These are phyloP conservation scores for Shiraia bambusicola DNA, from an alignment of 2,329 filamentous ascomycete genomes.

Conservation along the genomic window DNA sequence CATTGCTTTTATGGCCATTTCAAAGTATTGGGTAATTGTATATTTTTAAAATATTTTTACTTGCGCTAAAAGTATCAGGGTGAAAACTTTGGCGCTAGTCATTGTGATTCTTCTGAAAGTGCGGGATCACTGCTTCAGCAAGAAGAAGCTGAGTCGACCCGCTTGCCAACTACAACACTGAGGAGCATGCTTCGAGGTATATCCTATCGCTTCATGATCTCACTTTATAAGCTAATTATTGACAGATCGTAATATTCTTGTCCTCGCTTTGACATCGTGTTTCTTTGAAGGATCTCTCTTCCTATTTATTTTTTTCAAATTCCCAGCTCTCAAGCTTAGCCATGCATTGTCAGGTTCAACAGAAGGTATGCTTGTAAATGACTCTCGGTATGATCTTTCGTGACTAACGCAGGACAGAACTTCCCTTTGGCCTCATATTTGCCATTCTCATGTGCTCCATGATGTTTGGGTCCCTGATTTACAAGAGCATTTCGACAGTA, in stretches of 20 bases:
- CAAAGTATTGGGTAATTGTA: constrained; percentile 52
- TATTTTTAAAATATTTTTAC: neutral
- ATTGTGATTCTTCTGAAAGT: constrained; percentile 18
- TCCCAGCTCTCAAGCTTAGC: constrained; percentile 52
- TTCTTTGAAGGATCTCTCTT: constrained; percentile 65
- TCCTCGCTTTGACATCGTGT: constrained; percentile 55
- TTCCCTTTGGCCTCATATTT: constrained; percentile 57
- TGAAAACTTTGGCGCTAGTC: constrained; percentile 53
- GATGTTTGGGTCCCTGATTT: constrained; percentile 60
- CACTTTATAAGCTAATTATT: constrained; percentile 1
- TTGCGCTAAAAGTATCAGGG: constrained; percentile 34
- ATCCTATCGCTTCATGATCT: neutral
- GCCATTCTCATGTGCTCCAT: constrained; percentile 61
- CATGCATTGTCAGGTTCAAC: constrained; percentile 32
- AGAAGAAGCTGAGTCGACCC: constrained; percentile 25
- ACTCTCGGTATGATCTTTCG: neutral
- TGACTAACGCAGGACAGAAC: constrained; percentile 21
- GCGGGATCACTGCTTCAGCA: constrained; percentile 26
- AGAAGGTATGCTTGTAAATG: constrained; percentile 21
- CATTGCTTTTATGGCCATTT: constrained; percentile 51
- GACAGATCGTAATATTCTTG: constrained; percentile 52
- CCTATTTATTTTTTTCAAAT: constrained; percentile 65
- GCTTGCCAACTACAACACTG: constrained; percentile 23
- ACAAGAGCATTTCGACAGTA: constrained; percentile 44
- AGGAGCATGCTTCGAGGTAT: constrained; percentile 27